Conservation (phyloP, 2,329 filamentous ascomycete genomes). For the Colletotrichum brevisporum region DNA sequence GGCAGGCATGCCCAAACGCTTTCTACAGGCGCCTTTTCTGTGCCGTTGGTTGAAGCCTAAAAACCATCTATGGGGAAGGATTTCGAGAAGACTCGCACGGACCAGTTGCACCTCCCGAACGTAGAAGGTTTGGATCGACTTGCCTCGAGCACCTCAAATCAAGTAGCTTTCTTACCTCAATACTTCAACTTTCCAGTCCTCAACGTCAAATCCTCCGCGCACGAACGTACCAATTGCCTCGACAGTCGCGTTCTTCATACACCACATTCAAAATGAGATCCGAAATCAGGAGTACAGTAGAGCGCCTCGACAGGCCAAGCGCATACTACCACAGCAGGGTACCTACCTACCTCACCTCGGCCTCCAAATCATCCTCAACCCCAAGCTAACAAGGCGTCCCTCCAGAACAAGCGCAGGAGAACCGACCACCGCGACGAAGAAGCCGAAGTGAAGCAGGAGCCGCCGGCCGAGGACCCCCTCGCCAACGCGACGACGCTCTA, state of each 20-base stretch:
- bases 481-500: slow-evolving; percentile 94
- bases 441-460: slow-evolving; percentile 68
- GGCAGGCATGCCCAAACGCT: no score
- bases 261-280: slow-evolving; percentile 57
- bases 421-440: slow-evolving; percentile 72
- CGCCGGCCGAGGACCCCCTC: slow-evolving; percentile 78
- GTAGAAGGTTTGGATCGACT: neutral
- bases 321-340: slow-evolving; percentile 92
- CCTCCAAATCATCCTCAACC: slow-evolving; percentile 9
- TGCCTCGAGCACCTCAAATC: neutral
- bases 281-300: slow-evolving; percentile 79
- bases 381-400: neutral
- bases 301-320: slow-evolving; percentile 93
- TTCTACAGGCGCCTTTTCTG: no score
- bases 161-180: neutral
- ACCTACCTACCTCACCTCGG: slow-evolving; percentile 62
- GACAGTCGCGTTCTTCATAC: neutral
- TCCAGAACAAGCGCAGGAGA: slow-evolving; percentile 79
- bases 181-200: neutral
- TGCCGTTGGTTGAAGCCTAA: no score
- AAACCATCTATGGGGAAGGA: no score
- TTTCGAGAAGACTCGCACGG: neutral
- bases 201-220: slow-evolving; percentile 13
- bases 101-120: neutral
- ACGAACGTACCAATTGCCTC: slow-evolving; percentile 21